These are phyloP conservation scores for Pilatotrama ljubarskyi DNA, from an alignment of 768 basidiomycete species.

Conservation along the genomic window DNA sequence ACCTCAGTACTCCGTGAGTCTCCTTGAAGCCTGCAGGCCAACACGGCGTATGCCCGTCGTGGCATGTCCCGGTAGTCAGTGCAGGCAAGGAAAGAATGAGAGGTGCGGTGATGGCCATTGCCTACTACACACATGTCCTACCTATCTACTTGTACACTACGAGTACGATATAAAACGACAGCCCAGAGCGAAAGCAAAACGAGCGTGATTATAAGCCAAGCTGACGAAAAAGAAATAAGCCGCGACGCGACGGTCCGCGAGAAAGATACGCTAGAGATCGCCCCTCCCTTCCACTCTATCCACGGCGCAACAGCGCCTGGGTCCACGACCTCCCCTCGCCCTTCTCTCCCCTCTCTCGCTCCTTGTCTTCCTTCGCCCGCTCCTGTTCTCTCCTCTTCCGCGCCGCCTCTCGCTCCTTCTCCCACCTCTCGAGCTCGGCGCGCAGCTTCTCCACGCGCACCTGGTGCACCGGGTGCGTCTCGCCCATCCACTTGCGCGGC, in stretches of 20 bases:
- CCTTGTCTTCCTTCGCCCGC: not conserved
- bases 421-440: constrained; percentile 74
- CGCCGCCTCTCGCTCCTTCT: constrained; percentile 43
- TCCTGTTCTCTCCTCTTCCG: constrained; percentile 19
- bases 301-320: not conserved
- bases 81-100: not conserved
- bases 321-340: not conserved
- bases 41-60: too few species aligned
- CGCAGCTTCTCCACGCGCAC: constrained; percentile 60
- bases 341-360: too few species aligned
- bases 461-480: constrained; percentile 68
- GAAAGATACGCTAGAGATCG: constrained; percentile 2
- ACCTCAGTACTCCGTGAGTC: too few species aligned
- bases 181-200: constrained; percentile 7
- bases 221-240: not conserved
- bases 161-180: not conserved
- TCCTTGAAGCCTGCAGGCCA: too few species aligned
- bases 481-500: constrained; percentile 40
- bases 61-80: not conserved
- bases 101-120: not conserved
- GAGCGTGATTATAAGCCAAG: constrained; percentile 4
- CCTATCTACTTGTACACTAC: not conserved
- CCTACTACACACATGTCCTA: constrained; percentile 1
- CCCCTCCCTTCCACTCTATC: not conserved
- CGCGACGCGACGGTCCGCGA: constrained; percentile 1